A percentile compares a stretch with the other conserved stretches of the same genome.
Conservation (phyloP, 2,329 filamentous ascomycete genomes). For the Mycosphaerella sp. region DNA sequence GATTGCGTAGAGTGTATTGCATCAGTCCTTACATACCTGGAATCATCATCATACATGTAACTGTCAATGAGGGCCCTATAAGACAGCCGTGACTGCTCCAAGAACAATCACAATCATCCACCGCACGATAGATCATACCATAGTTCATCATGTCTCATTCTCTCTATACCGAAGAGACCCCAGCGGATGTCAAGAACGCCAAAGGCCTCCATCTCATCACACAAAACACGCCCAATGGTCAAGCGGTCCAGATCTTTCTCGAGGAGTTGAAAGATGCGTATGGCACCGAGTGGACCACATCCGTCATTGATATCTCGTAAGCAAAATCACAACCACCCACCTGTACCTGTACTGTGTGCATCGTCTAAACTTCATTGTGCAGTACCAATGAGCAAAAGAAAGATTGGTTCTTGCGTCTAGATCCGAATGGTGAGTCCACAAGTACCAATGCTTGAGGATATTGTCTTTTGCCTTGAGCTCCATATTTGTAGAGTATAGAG, state of each 20-base stretch:
- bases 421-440: conserved; percentile 28
- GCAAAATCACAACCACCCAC: neutral
- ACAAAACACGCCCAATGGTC: conserved; percentile 46
- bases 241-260: conserved; percentile 50
- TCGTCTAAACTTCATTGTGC: neutral
- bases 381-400: conserved; percentile 51
- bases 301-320: conserved; percentile 42
- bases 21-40: neutral
- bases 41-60: conserved; percentile 6
- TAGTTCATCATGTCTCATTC: conserved; percentile 33
- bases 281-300: conserved; percentile 44
- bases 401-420: conserved; percentile 47
- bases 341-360: neutral
- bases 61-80: neutral
- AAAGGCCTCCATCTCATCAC: conserved; percentile 50
- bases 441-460: no score
- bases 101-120: neutral
- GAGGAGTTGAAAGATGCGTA: conserved; percentile 49
- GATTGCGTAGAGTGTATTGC: conserved; percentile 9
- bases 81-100: neutral
- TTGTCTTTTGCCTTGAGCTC: no score
- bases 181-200: conserved; percentile 42
- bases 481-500: no score
- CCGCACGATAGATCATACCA: neutral
- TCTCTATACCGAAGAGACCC: conserved; percentile 43